Percentiles rank a stretch among this genome's conserved stretches.
Conservation (phyloP, 805 yeast species). For the Wickerhamomyces strasburgensis region DNA sequence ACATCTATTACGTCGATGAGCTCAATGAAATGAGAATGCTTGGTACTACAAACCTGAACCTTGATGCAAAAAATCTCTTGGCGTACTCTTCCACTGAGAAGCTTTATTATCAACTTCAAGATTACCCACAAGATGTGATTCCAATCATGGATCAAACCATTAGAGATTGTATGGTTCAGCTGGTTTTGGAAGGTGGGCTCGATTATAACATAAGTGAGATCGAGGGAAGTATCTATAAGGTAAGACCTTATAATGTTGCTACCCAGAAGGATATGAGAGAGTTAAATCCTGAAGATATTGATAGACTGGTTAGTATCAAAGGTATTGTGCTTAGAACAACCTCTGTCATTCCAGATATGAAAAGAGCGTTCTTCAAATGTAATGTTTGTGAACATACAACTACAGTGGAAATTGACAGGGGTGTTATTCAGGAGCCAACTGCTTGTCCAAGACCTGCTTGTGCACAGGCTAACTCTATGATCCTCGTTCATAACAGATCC, state of each 20-base stretch:
- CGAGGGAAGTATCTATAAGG: slow-evolving; percentile 78
- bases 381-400: slow-evolving; percentile 91
- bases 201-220: slow-evolving; percentile 57
- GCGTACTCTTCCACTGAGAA: slow-evolving; percentile 73
- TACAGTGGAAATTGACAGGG: slow-evolving; percentile 90
- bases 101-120: slow-evolving; percentile 77
- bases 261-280: slow-evolving; percentile 82
- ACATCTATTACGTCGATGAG: slow-evolving; percentile 65
- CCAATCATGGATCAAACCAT: slow-evolving; percentile 97
- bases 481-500: slow-evolving; percentile 85
- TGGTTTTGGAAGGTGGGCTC: slow-evolving; percentile 47
- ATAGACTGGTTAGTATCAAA: slow-evolving; percentile 83
- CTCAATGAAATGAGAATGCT: slow-evolving; percentile 69
- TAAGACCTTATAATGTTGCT: slow-evolving; percentile 82
- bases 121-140: slow-evolving; percentile 94
- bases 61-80: slow-evolving; percentile 76
- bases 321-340: slow-evolving; percentile 88
- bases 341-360: slow-evolving; percentile 95
- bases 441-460: slow-evolving; percentile 89
- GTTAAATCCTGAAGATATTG: slow-evolving; percentile 89
- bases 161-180: slow-evolving; percentile 80
- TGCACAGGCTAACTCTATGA: slow-evolving; percentile 80
- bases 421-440: slow-evolving; percentile 88
- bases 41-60: slow-evolving; percentile 76
- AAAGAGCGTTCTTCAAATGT: slow-evolving; percentile 92